A percentile compares a stretch with the other conserved stretches of the same genome.
phyloP scores from a whole-genome alignment of 2,329 filamentous ascomycete species.

The Talaromyces rugulosus region DNA sequence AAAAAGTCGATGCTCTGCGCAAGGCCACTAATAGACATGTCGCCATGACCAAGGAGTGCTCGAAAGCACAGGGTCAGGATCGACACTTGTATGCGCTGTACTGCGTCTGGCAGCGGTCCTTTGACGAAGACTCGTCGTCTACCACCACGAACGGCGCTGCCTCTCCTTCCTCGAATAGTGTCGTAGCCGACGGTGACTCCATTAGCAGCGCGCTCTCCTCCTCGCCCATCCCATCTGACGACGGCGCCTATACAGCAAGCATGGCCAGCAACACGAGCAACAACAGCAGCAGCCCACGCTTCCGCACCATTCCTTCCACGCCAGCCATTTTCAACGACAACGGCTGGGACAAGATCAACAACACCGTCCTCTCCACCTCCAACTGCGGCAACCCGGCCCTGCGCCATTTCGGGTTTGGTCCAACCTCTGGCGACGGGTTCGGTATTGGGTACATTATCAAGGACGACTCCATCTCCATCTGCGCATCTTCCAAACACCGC shows the following conservation, averaged over 20 bases:
- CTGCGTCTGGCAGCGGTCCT: conserved; percentile 86
- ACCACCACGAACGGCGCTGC: conserved; percentile 40
- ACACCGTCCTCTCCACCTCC: conserved; percentile 90
- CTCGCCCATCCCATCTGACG: conserved; percentile 34
- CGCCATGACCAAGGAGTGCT: conserved; percentile 73
- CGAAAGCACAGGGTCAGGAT: conserved; percentile 87
- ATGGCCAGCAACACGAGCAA: conserved; percentile 49
- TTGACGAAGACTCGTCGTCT: conserved; percentile 66
- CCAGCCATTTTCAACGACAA: conserved; percentile 80
- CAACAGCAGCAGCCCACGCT: conserved; percentile 16
- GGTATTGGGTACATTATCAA: conserved; percentile 99
- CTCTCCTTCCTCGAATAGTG: neutral
- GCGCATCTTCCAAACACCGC: conserved; percentile 86
- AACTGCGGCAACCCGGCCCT: conserved; percentile 97
- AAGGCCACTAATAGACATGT: conserved; percentile 82
- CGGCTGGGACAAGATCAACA: conserved; percentile 95
- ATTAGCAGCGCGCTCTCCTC: neutral
- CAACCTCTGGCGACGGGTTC: conserved; percentile 88
- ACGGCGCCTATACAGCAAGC: conserved; percentile 46
- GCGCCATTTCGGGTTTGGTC: conserved; percentile 93
- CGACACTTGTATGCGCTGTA: conserved; percentile 90
- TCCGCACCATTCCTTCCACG: conserved; percentile 42
- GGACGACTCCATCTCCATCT: conserved; percentile 83
- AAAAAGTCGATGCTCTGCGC: conserved; percentile 81
- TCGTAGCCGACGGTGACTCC: neutral